Evolutionary conservation across 257 asterid genomes (phyloP), one percentile per base, ranked within the genome.

Genomic region (Sherardia arvensis): DNA sequence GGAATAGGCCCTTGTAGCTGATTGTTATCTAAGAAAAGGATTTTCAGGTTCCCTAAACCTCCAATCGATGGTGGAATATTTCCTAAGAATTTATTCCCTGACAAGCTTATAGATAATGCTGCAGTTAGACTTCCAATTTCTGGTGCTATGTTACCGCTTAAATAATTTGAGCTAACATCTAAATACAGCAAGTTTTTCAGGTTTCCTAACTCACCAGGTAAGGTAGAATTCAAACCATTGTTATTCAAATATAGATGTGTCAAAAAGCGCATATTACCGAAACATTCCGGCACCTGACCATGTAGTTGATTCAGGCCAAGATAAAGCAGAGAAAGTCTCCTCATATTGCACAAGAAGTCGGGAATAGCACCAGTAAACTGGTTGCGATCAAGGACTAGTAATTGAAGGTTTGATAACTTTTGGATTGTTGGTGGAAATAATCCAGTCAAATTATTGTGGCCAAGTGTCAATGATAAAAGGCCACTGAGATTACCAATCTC

Each of bases 401-500:
- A 36, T 49, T 68, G 72, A 21, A 68, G 60, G 57, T 53, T 65
- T 12, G 36, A 38, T 23, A 61, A 38, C 25, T 17, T 27, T 33
- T 15, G 2, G 30, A 53, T 4, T 0, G 36, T 17, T 0, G 14
- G 12, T 2, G 61, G 69, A 51, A 34, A 22, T 53, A 28, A 8
- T 12, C 34, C 61, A 51, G 2, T 17, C 36, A 30, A 51, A n/a
- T 4, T 30, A 22, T 65, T 1, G n/a, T n/a, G n/a, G 3, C 12
- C 36, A 11, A 49, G 25, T 20, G n/a, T 17, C 27, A 65, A 6
- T 4, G 4, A 9, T 15, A 9, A 21, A 7, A 65, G 21, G 6
- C 69, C 34, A 11, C 26, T 49, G 0, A 65, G 69, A 27, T 65
- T 65, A 0, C 61, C 69, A 51, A 65, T 32, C 23, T 65, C 51